phyloP scores from a whole-genome alignment of 2,329 filamentous ascomycete genomes.

The Ciborinia camelliae region DNA sequence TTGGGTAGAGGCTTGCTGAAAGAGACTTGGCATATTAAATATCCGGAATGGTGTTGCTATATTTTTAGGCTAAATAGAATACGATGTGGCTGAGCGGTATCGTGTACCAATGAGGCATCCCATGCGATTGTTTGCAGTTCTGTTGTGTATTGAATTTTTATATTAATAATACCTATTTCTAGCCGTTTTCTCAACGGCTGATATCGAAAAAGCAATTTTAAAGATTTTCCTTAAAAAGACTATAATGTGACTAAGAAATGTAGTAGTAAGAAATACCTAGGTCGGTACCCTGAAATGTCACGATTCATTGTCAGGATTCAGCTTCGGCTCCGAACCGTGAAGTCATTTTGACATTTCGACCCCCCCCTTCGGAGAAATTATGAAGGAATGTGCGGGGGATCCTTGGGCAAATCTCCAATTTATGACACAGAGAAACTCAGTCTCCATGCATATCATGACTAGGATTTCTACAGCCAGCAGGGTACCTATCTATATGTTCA shows the following conservation, averaged over 20 bases:
- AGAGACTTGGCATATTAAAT: not conserved
- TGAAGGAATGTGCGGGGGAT: not conserved
- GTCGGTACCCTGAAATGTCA: not conserved
- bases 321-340: too few species aligned
- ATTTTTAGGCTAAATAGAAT: constrained; percentile 10
- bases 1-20: constrained; percentile 22
- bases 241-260: not conserved
- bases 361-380: not conserved
- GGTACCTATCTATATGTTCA: not conserved
- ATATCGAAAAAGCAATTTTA: not conserved
- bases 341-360: too few species aligned
- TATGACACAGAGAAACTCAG: constrained; percentile 14
- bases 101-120: constrained; percentile 12
- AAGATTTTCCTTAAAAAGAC: too few species aligned
- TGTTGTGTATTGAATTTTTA: too few species aligned
- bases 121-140: not conserved
- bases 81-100: constrained; percentile 7
- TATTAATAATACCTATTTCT: not conserved
- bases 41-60: not conserved
- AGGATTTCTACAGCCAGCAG: not conserved
- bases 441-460: not conserved
- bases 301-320: not conserved
- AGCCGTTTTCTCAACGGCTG: not conserved
- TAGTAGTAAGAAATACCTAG: too few species aligned
- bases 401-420: not conserved